Conservation (phyloP, 176 grass and related monocot species). For the Luzula sylvatica region DNA sequence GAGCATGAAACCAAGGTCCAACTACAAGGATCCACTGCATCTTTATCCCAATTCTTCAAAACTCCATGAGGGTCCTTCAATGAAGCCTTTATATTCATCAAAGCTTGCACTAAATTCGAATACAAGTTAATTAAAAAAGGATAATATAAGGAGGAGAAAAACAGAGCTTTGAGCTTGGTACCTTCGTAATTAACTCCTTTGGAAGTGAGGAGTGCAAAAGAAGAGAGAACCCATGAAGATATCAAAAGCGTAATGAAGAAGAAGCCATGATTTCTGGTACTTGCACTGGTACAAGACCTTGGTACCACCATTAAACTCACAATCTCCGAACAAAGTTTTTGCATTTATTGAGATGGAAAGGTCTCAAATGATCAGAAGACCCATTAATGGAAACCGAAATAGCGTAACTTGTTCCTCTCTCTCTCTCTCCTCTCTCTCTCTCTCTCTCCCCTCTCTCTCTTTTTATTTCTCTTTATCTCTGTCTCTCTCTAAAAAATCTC, state of each 20-base stretch:
- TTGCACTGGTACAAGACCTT: neutral
- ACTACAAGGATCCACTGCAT: conserved; percentile 87
- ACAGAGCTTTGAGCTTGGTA: conserved; percentile 21
- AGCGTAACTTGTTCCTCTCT: neutral
- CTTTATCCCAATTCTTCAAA: conserved; percentile 77
- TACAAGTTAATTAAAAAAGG: neutral
- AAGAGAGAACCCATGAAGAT: conserved; percentile 26
- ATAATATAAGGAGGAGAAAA: neutral
- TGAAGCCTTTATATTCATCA: conserved; percentile 68
- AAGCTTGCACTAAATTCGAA: conserved; percentile 44
- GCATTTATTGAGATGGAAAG: conserved; percentile 15
- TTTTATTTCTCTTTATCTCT: neutral
- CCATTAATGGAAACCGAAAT: conserved; percentile 10
- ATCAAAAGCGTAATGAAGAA: conserved; percentile 22
- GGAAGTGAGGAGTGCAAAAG: conserved; percentile 47
- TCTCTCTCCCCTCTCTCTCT: neutral
- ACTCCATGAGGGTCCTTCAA: conserved; percentile 63
- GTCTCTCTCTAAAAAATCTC: neutral
- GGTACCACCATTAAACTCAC: conserved; percentile 25
- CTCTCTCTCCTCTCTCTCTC: neutral
- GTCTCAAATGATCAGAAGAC: neutral
- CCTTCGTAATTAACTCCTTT: conserved; percentile 96
- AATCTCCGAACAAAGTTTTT: conserved; percentile 1
- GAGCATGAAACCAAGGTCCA: conserved; percentile 78
- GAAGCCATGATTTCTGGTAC: conserved; percentile 13